These are phyloP conservation scores for Talaromyces sp. DNA, from an alignment of 2,329 filamentous ascomycete species.

Conservation along the genomic window DNA sequence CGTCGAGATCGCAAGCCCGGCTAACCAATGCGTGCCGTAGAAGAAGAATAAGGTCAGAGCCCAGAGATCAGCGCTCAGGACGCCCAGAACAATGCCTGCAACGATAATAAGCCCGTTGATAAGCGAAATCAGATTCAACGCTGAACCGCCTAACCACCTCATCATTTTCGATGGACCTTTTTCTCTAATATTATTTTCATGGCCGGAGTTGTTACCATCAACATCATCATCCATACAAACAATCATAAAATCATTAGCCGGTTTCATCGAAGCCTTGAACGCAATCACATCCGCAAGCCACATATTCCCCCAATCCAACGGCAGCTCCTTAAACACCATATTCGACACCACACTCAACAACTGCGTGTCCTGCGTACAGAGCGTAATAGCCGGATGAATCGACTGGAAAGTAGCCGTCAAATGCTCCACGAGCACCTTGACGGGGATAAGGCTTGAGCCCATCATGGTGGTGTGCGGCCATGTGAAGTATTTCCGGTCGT, in stretches of 20 bases:
- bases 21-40: slow-evolving; percentile 27
- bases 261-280: slow-evolving; percentile 21
- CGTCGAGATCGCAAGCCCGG: slow-evolving; percentile 23
- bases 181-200: background rate
- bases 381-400: slow-evolving; percentile 25
- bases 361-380: slow-evolving; percentile 26
- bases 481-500: slow-evolving; percentile 23
- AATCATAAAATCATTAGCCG: slow-evolving; percentile 29
- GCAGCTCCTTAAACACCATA: slow-evolving; percentile 29
- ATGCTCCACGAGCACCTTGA: slow-evolving; percentile 30
- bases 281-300: slow-evolving; percentile 27
- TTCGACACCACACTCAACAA: slow-evolving; percentile 26
- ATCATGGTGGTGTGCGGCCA: slow-evolving; percentile 33
- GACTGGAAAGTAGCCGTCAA: slow-evolving; percentile 22
- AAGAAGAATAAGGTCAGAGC: slow-evolving; percentile 26
- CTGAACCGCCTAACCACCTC: slow-evolving; percentile 17
- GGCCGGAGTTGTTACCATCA: background rate
- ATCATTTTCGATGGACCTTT: slow-evolving; percentile 5
- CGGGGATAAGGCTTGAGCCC: slow-evolving; percentile 26
- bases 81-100: slow-evolving; percentile 22
- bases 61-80: slow-evolving; percentile 28
- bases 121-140: slow-evolving; percentile 21
- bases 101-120: slow-evolving; percentile 24
- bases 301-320: slow-evolving; percentile 26
- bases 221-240: slow-evolving; percentile 22